Evolutionary conservation across 2,329 filamentous ascomycete genomes (phyloP).

Genomic region (Neophaeococcomyces mojaviensis): DNA sequence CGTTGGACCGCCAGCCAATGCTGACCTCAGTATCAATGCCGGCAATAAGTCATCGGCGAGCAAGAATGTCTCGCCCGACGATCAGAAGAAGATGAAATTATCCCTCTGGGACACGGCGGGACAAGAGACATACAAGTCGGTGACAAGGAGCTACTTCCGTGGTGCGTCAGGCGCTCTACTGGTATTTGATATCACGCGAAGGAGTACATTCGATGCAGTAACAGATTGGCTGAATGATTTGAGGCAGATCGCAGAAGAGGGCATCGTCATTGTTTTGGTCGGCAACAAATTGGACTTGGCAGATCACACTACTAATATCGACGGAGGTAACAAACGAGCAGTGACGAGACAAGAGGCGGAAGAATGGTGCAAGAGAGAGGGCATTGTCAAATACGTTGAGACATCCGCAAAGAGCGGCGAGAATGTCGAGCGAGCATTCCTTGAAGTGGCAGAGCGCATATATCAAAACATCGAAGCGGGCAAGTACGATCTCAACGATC

Average conservation of each 20-base stretch:
- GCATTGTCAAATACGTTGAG: slow-evolving; percentile 88
- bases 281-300: slow-evolving; percentile 91
- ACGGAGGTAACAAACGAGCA: slow-evolving; percentile 50
- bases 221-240: slow-evolving; percentile 93
- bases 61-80: slow-evolving; percentile 2
- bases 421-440: slow-evolving; percentile 85
- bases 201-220: slow-evolving; percentile 76
- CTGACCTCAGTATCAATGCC: slow-evolving; percentile 49
- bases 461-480: slow-evolving; percentile 95
- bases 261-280: slow-evolving; percentile 89
- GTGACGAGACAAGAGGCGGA: slow-evolving; percentile 78
- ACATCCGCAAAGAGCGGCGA: slow-evolving; percentile 94
- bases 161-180: slow-evolving; percentile 71
- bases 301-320: slow-evolving; percentile 27
- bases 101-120: slow-evolving; percentile 93
- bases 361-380: slow-evolving; percentile 79
- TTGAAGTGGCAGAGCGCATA: slow-evolving; percentile 89
- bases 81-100: slow-evolving; percentile 26
- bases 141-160: slow-evolving; percentile 88
- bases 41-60: slow-evolving; percentile 6
- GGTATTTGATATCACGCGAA: slow-evolving; percentile 88
- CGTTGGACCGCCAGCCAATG: slow-evolving; percentile 72
- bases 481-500: slow-evolving; percentile 87
- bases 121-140: slow-evolving; percentile 95
- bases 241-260: slow-evolving; percentile 87